Evolutionary conservation across 306 rosid species (phyloP), one percentile per base, ranked within the genome.

Genomic region (Medicago arabica): DNA sequence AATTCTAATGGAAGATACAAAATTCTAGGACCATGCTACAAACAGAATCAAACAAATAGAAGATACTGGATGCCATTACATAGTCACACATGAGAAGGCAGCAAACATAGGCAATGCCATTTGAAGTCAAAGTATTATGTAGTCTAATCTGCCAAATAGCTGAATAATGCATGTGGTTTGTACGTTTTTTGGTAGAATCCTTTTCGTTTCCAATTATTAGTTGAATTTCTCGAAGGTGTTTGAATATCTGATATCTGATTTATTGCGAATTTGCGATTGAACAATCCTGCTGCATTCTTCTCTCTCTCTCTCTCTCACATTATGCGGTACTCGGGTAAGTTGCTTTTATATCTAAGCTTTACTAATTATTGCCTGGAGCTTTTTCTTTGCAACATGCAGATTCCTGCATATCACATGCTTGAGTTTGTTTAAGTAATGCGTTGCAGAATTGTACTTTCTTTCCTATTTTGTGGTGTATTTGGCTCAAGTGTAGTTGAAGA

Each of bases 241-340:
- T 74, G 36, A 44, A 46, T 74, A 31, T 74, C 17, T 16, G 57
- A 21, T 73, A 21, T 23, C 23, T n/a, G n/a, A n/a, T n/a, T n/a
- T n/a, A n/a, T n/a, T n/a, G n/a, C n/a, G n/a, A n/a, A n/a, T n/a
- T 62, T 40, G 77, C 9, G 4, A 19, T 57, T 58, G 64, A 58
- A 15, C 77, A 54, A 39, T 40, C 55, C 44, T 58, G 57, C 44
- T 41, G 54, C 57, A 14, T 25, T 72, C 11, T 58, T 21, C 28
- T 14, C 41, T 44, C 55, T 72, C 53, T 23, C 55, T 39, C 14
- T 25, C 28, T 25, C 28, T 25, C 28, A 79, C 92, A 92, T 74
- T 86, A 93, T 78, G 97, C 93, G 71, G 91, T 83, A 46, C 97
- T 90, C 74, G 99, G 99, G 99, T 92, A 83, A 76, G 86, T 76